Evolutionary conservation across 1,284 basidiomycete species (phyloP).

Genomic region (Hymenochaete sp.): DNA sequence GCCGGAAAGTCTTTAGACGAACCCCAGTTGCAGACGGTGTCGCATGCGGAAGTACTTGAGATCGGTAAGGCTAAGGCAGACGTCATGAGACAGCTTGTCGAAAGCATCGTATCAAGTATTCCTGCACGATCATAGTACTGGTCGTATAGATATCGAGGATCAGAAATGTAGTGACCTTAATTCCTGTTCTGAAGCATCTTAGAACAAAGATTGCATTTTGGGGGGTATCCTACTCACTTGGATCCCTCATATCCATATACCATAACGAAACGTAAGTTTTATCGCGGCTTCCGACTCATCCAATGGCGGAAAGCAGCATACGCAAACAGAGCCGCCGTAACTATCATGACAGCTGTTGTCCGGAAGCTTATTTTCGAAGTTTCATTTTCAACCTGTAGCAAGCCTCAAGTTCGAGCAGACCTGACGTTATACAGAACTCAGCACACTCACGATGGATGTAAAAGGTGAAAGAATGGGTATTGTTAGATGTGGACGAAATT

Average conservation of each 20-base stretch:
- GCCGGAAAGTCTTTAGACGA: constrained; percentile 42
- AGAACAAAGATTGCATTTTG: background rate
- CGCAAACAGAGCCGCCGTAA: constrained; percentile 4
- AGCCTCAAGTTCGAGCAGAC: background rate
- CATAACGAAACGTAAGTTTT: background rate
- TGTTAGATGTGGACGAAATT: constrained; percentile 15
- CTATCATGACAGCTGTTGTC: constrained; percentile 11
- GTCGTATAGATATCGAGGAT: background rate
- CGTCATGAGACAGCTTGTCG: constrained; percentile 60
- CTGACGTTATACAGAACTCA: background rate
- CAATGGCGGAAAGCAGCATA: constrained; percentile 11
- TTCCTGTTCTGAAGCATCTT: background rate
- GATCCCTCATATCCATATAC: background rate
- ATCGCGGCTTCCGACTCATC: constrained; percentile 8
- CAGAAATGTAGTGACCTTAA: background rate
- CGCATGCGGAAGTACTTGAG: constrained; percentile 75
- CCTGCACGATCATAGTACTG: constrained; percentile 2
- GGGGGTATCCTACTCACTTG: background rate
- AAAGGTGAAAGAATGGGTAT: constrained; percentile 17
- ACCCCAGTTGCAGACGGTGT: constrained; percentile 47
- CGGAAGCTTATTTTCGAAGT: constrained; percentile 12
- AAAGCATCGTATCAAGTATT: constrained; percentile 37
- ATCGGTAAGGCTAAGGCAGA: constrained; percentile 63
- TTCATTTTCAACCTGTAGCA: constrained; percentile 12
- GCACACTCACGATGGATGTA: constrained; percentile 14